phyloP scores from a whole-genome alignment of 208 protist genomes.

The Wallacemonas sp. region DNA sequence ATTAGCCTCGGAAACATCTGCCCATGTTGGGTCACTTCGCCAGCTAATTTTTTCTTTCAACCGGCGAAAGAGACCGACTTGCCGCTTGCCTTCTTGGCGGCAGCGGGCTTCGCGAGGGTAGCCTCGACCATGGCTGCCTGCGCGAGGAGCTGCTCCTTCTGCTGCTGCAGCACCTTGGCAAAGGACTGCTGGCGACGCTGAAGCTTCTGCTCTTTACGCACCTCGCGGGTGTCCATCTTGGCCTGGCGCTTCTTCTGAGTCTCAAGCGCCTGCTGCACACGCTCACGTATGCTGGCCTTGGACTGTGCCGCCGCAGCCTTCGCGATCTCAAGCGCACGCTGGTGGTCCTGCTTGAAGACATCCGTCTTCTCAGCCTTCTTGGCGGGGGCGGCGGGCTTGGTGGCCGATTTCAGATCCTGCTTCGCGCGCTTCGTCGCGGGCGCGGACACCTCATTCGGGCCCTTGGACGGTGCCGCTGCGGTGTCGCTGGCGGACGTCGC shows the following conservation, averaged over 20 bases:
- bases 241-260: constrained; percentile 56
- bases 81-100: constrained; percentile 10
- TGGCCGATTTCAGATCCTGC: neutral
- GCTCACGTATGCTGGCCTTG: constrained; percentile 44
- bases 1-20: no score
- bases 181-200: constrained; percentile 53
- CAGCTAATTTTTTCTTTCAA: neutral
- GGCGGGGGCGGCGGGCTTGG: neutral
- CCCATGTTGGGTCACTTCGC: no score
- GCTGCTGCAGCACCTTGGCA: constrained; percentile 74
- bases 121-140: constrained; percentile 25
- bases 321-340: constrained; percentile 49
- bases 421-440: constrained; percentile 12
- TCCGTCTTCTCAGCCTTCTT: constrained; percentile 16
- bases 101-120: constrained; percentile 10
- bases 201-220: constrained; percentile 42
- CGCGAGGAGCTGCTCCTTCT: constrained; percentile 78
- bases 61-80: constrained; percentile 67
- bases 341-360: constrained; percentile 53
- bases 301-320: constrained; percentile 46
- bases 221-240: constrained; percentile 30
- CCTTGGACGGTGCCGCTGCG: neutral
- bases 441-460: constrained; percentile 2
- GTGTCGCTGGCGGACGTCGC: constrained; percentile 6
- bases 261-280: constrained; percentile 49